A percentile compares a stretch with the other conserved stretches of the same genome.
phyloP scores from a whole-genome alignment of 2,329 filamentous ascomycete genomes.

The Sporothrix protearum region DNA sequence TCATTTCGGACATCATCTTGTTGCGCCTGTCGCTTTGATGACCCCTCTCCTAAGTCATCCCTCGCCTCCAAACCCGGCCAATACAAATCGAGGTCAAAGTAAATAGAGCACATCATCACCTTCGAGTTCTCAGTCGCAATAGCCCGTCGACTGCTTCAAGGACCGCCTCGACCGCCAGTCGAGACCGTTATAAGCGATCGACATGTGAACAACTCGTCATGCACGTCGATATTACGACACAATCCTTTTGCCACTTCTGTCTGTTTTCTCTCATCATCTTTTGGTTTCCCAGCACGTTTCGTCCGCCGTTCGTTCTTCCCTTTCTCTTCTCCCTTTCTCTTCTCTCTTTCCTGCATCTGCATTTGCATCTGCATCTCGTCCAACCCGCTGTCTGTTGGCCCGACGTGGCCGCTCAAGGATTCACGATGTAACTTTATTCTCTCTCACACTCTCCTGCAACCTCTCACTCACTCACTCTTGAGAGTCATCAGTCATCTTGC shows the following conservation, averaged over 20 bases:
- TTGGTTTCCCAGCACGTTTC: not conserved
- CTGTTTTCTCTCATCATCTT: not conserved
- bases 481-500: no score
- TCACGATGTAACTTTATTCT: not conserved
- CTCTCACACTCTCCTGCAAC: no score
- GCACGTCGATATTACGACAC: not conserved
- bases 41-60: not conserved
- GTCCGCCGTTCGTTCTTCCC: not conserved
- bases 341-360: not conserved
- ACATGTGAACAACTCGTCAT: constrained; percentile 2
- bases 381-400: not conserved
- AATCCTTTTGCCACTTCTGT: not conserved
- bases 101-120: not conserved
- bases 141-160: not conserved
- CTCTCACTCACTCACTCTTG: no score
- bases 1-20: not conserved
- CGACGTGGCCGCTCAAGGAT: not conserved
- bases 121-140: not conserved
- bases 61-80: not conserved
- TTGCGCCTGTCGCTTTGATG: not conserved
- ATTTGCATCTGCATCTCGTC: not conserved
- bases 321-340: not conserved
- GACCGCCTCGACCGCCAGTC: not conserved
- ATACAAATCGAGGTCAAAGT: not conserved
- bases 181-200: not conserved